These are phyloP conservation scores for Cercis canadensis DNA, from an alignment of 306 rosid genomes.

Conservation along the genomic window DNA sequence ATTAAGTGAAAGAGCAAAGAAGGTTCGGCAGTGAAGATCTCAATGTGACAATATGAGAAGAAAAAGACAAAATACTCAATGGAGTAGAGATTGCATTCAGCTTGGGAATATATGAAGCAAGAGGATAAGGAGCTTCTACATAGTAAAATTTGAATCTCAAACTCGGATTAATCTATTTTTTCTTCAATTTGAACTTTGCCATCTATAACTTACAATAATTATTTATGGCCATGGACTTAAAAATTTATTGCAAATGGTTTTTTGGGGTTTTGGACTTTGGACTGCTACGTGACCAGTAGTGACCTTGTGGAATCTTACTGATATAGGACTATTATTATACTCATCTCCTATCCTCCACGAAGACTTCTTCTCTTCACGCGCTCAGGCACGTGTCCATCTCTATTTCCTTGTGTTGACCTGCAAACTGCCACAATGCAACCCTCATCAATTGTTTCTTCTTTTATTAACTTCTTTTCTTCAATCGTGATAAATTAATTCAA, in stretches of 20 bases:
- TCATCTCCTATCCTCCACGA: conserved; percentile 10
- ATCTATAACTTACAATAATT: neutral
- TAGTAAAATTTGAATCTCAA: conserved; percentile 41
- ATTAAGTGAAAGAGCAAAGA: neutral
- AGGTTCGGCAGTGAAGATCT: conserved; percentile 2
- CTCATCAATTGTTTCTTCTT: too few species aligned
- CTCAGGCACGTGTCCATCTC: conserved; percentile 39
- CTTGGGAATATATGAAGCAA: too few species aligned
- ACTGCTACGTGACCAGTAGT: conserved; percentile 40
- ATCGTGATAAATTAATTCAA: too few species aligned
- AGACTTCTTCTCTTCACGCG: conserved; percentile 33
- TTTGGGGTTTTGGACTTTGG: conserved; percentile 27
- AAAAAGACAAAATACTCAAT: conserved; percentile 4
- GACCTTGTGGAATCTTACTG: conserved; percentile 6
- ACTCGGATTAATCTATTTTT: conserved; percentile 32
- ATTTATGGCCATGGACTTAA: neutral
- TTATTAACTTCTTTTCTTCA: too few species aligned
- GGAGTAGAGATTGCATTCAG: too few species aligned
- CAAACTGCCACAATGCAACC: too few species aligned
- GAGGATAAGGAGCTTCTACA: too few species aligned
- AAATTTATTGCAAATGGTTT: neutral
- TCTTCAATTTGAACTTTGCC: conserved; percentile 36
- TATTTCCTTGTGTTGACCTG: neutral
- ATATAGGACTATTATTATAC: neutral
- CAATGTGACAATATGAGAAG: neutral